Evolutionary conservation across 306 rosid genomes (phyloP).

Genomic region (Sesbania bispinosa): DNA sequence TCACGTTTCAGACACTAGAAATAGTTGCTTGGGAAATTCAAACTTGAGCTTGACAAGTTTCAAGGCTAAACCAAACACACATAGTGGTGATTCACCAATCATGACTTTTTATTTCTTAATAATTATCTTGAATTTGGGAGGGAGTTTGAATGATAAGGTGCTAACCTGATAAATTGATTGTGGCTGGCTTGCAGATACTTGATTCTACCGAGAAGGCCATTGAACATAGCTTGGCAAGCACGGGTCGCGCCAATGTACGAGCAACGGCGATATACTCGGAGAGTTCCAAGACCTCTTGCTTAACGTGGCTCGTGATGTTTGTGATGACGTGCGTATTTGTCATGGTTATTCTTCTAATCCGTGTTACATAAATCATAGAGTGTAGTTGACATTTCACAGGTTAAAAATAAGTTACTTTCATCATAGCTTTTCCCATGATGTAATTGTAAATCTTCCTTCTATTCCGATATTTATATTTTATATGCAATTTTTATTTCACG

Average conservation of each 20-base stretch:
- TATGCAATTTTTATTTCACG: no score
- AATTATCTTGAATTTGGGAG: background rate
- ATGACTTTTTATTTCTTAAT: background rate
- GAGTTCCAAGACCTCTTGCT: slow-evolving; percentile 79
- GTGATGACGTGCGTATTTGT: slow-evolving; percentile 66
- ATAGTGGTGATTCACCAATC: background rate
- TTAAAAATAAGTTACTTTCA: background rate
- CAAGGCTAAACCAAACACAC: no score
- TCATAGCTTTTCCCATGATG: background rate
- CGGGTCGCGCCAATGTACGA: slow-evolving; percentile 71
- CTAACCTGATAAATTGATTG: slow-evolving; percentile 11
- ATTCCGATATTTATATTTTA: background rate
- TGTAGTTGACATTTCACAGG: background rate
- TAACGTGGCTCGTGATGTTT: slow-evolving; percentile 76
- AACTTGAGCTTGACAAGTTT: no score
- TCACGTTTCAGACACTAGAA: no score
- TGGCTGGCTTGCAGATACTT: slow-evolving; percentile 56
- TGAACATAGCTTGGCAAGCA: slow-evolving; percentile 87
- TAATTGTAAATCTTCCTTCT: background rate
- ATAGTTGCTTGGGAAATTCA: no score
- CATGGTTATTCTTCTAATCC: slow-evolving; percentile 88
- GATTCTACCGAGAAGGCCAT: slow-evolving; percentile 87
- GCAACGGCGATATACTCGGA: slow-evolving; percentile 58
- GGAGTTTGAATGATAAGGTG: background rate
- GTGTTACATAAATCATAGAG: slow-evolving; percentile 63